Percentiles rank a stretch among this genome's conserved stretches.
Evolutionary conservation across 2,329 filamentous ascomycete genomes (phyloP).

Genomic region (Curvularia hawaiiensis): DNA sequence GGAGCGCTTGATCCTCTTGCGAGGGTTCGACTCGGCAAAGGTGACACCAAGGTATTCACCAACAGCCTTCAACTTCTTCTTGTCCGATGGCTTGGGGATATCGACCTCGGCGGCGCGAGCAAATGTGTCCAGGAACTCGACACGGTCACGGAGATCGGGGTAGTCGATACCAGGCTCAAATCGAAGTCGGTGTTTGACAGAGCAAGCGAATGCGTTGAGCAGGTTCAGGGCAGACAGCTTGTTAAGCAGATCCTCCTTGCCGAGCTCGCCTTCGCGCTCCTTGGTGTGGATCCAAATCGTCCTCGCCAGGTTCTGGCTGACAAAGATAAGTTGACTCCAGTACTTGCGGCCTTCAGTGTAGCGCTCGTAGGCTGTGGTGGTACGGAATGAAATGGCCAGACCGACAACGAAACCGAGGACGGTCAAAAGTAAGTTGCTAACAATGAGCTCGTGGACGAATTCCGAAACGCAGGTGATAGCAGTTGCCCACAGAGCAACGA

Average conservation of each 20-base stretch:
- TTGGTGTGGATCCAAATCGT: conserved; percentile 80
- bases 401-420: conserved; percentile 82
- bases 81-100: conserved; percentile 39
- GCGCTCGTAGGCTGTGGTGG: conserved; percentile 77
- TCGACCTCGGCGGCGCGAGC: conserved; percentile 62
- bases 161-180: conserved; percentile 84
- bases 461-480: conserved; percentile 60
- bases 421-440: conserved; percentile 73
- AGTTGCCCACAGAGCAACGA: conserved; percentile 69
- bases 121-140: conserved; percentile 76
- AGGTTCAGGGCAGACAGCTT: conserved; percentile 79
- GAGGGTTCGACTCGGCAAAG: conserved; percentile 78
- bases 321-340: conserved; percentile 64
- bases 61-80: conserved; percentile 59
- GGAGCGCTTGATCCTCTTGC: conserved; percentile 75
- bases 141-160: conserved; percentile 71
- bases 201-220: conserved; percentile 74
- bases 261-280: conserved; percentile 62
- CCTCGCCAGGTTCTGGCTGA: conserved; percentile 65
- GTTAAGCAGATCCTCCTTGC: conserved; percentile 70
- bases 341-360: conserved; percentile 64
- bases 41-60: conserved; percentile 78
- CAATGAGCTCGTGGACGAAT: conserved; percentile 56
- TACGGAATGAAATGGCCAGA: conserved; percentile 78
- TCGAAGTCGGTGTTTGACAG: conserved; percentile 81